phyloP scores from a whole-genome alignment of 2,329 filamentous ascomycete species.

The Ophiosphaerella narmari region DNA sequence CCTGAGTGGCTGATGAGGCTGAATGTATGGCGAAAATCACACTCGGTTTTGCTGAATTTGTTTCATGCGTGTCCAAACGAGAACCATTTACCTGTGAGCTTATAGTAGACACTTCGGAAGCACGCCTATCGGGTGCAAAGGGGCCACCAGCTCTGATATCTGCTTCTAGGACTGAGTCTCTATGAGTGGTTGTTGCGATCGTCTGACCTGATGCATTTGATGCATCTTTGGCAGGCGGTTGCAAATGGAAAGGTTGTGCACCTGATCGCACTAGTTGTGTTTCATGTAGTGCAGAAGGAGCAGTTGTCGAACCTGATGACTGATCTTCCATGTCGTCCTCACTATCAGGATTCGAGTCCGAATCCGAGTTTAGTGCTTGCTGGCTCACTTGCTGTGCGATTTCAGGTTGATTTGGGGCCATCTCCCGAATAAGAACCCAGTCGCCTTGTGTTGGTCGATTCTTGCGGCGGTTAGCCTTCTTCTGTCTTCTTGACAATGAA shows the following conservation, averaged over 20 bases:
- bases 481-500: conserved; percentile 53
- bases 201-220: conserved; percentile 11
- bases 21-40: conserved; percentile 10
- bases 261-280: conserved; percentile 9
- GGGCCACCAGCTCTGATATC: conserved; percentile 9
- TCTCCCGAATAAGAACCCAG: conserved; percentile 67
- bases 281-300: conserved; percentile 5
- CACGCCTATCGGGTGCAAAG: conserved; percentile 14
- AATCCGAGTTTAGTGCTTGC: conserved; percentile 54
- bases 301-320: conserved; percentile 13
- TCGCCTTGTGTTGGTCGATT: conserved; percentile 63
- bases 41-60: conserved; percentile 5
- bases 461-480: conserved; percentile 57
- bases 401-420: conserved; percentile 68
- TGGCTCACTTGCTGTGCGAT: conserved; percentile 63
- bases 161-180: conserved; percentile 23
- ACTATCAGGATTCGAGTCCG: conserved; percentile 52
- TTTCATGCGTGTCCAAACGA: conserved; percentile 7
- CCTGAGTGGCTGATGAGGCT: conserved; percentile 19
- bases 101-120: conserved; percentile 12
- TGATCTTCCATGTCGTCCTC: conserved; percentile 47
- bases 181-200: conserved; percentile 16
- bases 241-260: conserved; percentile 13
- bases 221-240: conserved; percentile 23
- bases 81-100: conserved; percentile 8